Base-by-base conservation (phyloP, 139 green algal species). In the Penium margaritaceum region DNA sequence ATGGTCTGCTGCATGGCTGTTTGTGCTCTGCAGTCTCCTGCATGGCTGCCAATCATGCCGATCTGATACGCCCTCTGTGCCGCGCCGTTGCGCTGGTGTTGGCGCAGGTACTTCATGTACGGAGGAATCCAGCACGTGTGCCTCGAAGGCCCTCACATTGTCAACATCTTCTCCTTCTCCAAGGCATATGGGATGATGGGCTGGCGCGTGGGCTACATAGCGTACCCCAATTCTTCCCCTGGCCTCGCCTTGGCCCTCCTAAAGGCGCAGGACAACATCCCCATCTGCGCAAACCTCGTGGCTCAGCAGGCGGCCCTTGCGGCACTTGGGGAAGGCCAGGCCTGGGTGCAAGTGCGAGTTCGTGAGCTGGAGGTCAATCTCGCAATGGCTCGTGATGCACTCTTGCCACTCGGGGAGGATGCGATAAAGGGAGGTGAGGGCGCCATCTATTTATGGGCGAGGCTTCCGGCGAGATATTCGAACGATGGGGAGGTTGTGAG, bases 251-350 rank as follows among this genome's bases (percentile, higher is more conserved):
- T 63, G 17, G 33, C 89, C 68, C 70, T 96, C n/a, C 55, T 88
- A 3, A 95, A 95, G 72, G 85, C 87, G 29, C 92, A 97, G 81
- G 92, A 97, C 85, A 95, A 92, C 2, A 88, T 96, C 35, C 84
- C 87, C 39, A 92, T 97, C 74, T 97, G 92, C 80, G 62, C 90
- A 1, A 79, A 85, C 0, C 84, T 92, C 67, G 46, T 93, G 15
- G 83, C 69, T 35, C 91, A 96, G 80, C 71, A 85, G 7, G 67
- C 89, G 44, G 90, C 91, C 0, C 81, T 86, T n/a, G 37, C 63
- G 21, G 72, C 77, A 12, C n/a, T n/a, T 5, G 24, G 19, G 60
- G 69, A 70, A 2, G 87, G 89, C 0, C 62, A 67, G 0, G 55
- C 53, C n/a, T 95, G 88, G 78, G 84, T 95, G 19, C 24, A 67